Percentiles rank a stretch among this genome's conserved stretches.
phyloP scores from a whole-genome alignment of 495 filamentous ascomycete genomes.

The Xylaria acuta region DNA sequence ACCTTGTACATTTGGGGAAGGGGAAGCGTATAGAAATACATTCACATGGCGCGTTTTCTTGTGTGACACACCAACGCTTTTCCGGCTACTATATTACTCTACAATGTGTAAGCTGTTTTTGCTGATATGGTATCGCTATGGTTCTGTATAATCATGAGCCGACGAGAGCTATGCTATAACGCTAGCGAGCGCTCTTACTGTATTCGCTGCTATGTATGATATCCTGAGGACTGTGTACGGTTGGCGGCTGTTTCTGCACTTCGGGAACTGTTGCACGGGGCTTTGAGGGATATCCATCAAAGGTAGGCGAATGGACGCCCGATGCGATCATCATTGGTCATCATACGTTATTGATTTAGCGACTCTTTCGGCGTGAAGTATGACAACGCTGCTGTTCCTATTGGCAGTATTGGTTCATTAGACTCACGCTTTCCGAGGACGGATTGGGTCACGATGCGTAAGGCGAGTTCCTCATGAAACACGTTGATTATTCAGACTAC shows the following conservation, averaged over 20 bases:
- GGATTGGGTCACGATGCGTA: not conserved
- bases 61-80: slow-evolving; percentile 10
- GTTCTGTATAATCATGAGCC: not conserved
- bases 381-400: not conserved
- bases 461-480: not conserved
- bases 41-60: slow-evolving; percentile 29
- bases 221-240: not conserved
- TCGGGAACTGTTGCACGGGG: not conserved
- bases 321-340: not conserved
- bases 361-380: not conserved
- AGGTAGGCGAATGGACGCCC: slow-evolving; percentile 7
- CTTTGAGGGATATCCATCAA: not conserved
- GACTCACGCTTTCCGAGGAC: not conserved
- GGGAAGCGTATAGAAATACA: slow-evolving; percentile 36
- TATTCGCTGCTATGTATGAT: not conserved
- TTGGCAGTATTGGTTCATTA: not conserved
- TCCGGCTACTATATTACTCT: not conserved
- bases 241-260: not conserved
- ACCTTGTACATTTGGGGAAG: slow-evolving; percentile 37
- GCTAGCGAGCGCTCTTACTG: not conserved
- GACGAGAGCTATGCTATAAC: too few relatives aligned
- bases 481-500: not conserved
- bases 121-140: not conserved
- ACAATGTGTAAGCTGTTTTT: not conserved
- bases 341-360: not conserved